These are phyloP conservation scores for Candida sojae DNA, from an alignment of 1,139 yeast species.

Conservation along the genomic window DNA sequence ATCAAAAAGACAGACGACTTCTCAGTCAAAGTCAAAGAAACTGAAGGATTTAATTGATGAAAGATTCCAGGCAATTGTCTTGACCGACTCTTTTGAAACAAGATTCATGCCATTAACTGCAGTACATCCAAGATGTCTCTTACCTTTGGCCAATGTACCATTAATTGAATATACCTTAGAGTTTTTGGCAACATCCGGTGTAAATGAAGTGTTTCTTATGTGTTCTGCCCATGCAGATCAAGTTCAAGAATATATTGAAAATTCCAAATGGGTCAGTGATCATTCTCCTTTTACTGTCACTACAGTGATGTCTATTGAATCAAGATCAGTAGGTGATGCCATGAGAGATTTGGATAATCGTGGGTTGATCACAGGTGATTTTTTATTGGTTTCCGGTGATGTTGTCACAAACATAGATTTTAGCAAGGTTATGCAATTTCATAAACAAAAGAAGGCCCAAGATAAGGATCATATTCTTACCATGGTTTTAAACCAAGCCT, in stretches of 20 bases:
- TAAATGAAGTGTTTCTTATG: slow-evolving; percentile 84
- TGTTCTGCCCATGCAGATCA: slow-evolving; percentile 91
- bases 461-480: slow-evolving; percentile 93
- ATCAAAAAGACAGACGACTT: slow-evolving; percentile 41
- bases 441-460: slow-evolving; percentile 63
- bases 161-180: slow-evolving; percentile 92
- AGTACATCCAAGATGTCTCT: slow-evolving; percentile 80
- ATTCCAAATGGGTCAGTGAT: slow-evolving; percentile 76
- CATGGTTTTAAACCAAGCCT: slow-evolving; percentile 86
- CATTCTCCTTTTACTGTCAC: slow-evolving; percentile 79
- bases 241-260: slow-evolving; percentile 76
- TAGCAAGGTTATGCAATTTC: slow-evolving; percentile 69
- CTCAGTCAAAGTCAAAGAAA: slow-evolving; percentile 45
- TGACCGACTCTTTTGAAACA: slow-evolving; percentile 90
- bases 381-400: slow-evolving; percentile 88
- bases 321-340: slow-evolving; percentile 93
- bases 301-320: slow-evolving; percentile 82
- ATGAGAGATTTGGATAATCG: slow-evolving; percentile 93
- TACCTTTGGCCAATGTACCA: slow-evolving; percentile 92
- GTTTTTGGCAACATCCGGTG: slow-evolving; percentile 88
- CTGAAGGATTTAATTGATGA: slow-evolving; percentile 65
- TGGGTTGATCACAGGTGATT: slow-evolving; percentile 87
- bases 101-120: slow-evolving; percentile 91
- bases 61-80: slow-evolving; percentile 87
- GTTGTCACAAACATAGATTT: slow-evolving; percentile 90